Evolutionary conservation across 306 rosid genomes (phyloP), one percentile per base, ranked within the genome.

Genomic region (Prinsepia uniflora): DNA sequence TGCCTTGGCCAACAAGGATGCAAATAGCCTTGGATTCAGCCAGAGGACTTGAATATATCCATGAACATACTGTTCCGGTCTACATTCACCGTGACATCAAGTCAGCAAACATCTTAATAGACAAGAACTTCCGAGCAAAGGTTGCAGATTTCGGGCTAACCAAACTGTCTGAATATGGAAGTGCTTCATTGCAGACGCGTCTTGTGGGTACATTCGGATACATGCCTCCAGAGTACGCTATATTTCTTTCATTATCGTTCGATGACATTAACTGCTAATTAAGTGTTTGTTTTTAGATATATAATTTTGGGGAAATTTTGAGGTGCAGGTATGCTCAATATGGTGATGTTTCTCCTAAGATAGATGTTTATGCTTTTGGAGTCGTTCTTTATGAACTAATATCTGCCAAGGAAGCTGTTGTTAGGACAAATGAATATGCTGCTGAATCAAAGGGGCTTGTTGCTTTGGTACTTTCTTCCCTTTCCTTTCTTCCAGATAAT

Each of bases 191-290:
- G 68, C 88, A 78, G 34, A 79, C 93, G 5, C 89, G 87, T 76
- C 91, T 87, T 49, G 93, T 81, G 43, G 96, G 96, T n/a, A 87
- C 93, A 24, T 90, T 90, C 53, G 96, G 93, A 42, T 90, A 87
- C 71, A 87, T 87, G 93, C 82, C 96, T 58, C 93, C 91, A 4
- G 93, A 90, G 96, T 86, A 82, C 42, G 89, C 72, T 63, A 53
- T 54, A 8, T 18, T 18, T 50, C 22, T 30, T 74, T 47, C 60
- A 20, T 55, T 62, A 40, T 55, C 40, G 24, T 55, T 30, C 19
- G 67, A 34, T 43, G 34, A 30, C 36, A 30, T 30, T 30, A 2
- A 24, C 44, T 46, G 12, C 14, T 10, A 43, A 2, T 20, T 44
- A 41, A 5, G 8, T 42, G 6, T 42, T 19, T 20, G 10, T 6